Evolutionary conservation across 441 rosid species (phyloP), one percentile per base, ranked within the genome.

Genomic region (Gossypium davidsonii): DNA sequence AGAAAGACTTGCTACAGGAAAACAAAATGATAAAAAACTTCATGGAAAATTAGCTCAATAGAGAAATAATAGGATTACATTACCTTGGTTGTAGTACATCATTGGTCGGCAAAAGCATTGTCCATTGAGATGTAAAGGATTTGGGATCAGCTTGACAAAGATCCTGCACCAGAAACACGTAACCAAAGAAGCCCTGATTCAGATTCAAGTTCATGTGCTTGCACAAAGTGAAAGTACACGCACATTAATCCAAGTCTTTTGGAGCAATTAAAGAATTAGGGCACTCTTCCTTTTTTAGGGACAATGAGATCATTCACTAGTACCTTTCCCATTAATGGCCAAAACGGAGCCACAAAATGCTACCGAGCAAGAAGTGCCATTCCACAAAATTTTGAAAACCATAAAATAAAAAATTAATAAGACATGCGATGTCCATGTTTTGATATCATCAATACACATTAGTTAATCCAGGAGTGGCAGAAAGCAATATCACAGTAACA

Each of bases 91-190:
- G 81, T 52, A 94, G 83, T 63, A 91, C 91, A 80, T 92, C 93
- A 83, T 79, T 84, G 39, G 94, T 89, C n/a, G 97, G 97, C 82
- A 94, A 83, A 82, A 94, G 90, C 83, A 90, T 78, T 79, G 90
- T 86, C 97, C 97, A 92, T 62, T 88, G 97, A 65, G 86, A 77
- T 49, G 97, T 85, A 80, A 94, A 90, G 73, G 97, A 87, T 82
- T 88, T 94, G 70, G 92, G 86, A 83, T 94, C 97, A 80, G 88
- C 92, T 83, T 85, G 91, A 77, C 97, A 94, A 77, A 90, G 90
- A 82, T 90, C 97, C 98, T 94, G 56, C 75, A 56, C 21, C 61
- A 58, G 57, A 59, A 74, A 66, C 44, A 46, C 55, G 39, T 72
- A 71, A 44, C 25, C 39, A 21, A 73, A 66, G 59, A 20, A 52